Evolutionary conservation across 108 stramenopile genomes (phyloP).

Genomic region (Heterococcus sp.): DNA sequence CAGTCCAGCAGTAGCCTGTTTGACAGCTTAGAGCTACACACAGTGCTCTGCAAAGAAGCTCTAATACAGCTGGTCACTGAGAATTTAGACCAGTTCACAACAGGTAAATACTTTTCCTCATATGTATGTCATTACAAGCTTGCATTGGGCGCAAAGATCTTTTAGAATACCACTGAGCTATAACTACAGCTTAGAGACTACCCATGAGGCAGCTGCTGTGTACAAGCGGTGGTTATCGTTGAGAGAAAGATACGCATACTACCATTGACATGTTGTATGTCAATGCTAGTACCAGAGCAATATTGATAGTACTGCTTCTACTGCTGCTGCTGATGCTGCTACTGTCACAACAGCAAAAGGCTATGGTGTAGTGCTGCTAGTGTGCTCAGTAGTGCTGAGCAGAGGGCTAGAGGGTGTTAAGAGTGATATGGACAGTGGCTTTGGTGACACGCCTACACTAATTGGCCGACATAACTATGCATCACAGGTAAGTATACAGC

Average conservation of each 20-base stretch:
- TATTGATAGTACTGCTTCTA: too few relatives aligned
- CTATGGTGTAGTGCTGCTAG: slow-evolving; percentile 33
- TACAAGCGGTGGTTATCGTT: too few relatives aligned
- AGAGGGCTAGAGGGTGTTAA: slow-evolving; percentile 7
- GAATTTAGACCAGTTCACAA: slow-evolving; percentile 8
- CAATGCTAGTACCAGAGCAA: too few relatives aligned
- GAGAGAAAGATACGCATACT: too few relatives aligned
- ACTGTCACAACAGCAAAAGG: slow-evolving; percentile 13
- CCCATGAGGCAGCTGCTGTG: too few relatives aligned
- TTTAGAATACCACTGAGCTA: too few relatives aligned
- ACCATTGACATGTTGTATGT: too few relatives aligned
- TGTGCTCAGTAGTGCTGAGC: slow-evolving; percentile 35
- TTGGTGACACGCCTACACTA: slow-evolving; percentile 16
- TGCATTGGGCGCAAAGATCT: too few relatives aligned
- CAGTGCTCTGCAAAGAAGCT: neutral
- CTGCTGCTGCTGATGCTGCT: too few relatives aligned
- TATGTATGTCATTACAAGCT: too few relatives aligned
- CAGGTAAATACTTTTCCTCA: slow-evolving; percentile 2
- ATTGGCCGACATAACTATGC: slow-evolving; percentile 58
- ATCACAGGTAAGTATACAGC: slow-evolving; percentile 32
- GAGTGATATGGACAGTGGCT: slow-evolving; percentile 40
- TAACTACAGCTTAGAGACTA: too few relatives aligned
- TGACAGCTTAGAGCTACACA: slow-evolving; percentile 17
- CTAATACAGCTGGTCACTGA: slow-evolving; percentile 1
- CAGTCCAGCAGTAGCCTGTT: too few relatives aligned